Base-by-base conservation (phyloP, 2,329 filamentous ascomycete genomes). In the Fusarium nurragi region DNA sequence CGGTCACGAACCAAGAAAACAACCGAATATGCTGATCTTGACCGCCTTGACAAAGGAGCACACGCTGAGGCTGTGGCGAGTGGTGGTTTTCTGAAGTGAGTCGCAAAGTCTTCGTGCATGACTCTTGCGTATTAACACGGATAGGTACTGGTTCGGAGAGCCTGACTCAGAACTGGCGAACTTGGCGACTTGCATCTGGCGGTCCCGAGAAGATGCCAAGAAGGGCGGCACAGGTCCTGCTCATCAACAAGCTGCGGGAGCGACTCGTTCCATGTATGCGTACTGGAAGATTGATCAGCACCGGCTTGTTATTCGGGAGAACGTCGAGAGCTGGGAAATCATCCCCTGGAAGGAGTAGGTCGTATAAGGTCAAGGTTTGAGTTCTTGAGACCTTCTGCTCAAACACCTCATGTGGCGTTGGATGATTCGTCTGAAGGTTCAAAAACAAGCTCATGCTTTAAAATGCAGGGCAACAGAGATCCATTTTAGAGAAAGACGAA, bases 91-190 rank as follows among this genome's bases (percentile, higher is more conserved):
- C 78, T 97, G 73, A 97, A 97, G 86, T 88, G 78, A 73, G 82
- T 57, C 23, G 25, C 44, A 61, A 18, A 22, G 9, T 8, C 16
- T 19, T 45, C 5, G 37, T 40, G 21, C 10, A 36, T 43, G 26
- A 28, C 25, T 28, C 37, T 38, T 14, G 54, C 37, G 34, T 50
- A 48, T 70, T 74, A 54, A 72, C 65, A 51, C 23, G 18, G 40
- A 43, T 65, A 89, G 87, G 77, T 97, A 97, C 77, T 97, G 94
- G 93, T 97, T 96, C 76, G 92, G 93, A 3, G 82, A 80, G 30
- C 89, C 90, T 19, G 88, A 96, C 78, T 79, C 76, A 39, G 82
- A 90, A 48, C 84, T 90, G 62, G 83, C 87, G 72, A 97, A 97
- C 78, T 77, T 97, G 71, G 94, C 94, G 39, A 97, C 93, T 45